These are phyloP conservation scores for Sporothrix humicola DNA, from an alignment of 2,329 filamentous ascomycete genomes.

Conservation along the genomic window DNA sequence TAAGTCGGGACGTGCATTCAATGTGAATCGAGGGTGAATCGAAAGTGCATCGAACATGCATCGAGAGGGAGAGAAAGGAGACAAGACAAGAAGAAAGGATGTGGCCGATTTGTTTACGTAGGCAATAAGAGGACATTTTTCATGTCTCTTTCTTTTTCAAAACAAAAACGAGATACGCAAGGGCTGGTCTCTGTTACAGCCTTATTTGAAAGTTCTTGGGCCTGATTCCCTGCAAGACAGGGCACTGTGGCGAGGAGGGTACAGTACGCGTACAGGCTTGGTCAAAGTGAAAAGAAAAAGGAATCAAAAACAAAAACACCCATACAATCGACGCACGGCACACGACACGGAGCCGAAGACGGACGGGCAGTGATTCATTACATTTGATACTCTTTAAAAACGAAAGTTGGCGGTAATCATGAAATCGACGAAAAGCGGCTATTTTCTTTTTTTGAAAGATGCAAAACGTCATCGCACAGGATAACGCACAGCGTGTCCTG, in stretches of 20 bases:
- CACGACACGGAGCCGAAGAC: not conserved
- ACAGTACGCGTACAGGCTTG: too few species aligned
- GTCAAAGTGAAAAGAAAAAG: not conserved
- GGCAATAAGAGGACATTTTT: not conserved
- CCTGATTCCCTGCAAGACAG: not conserved
- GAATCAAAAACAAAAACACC: not conserved
- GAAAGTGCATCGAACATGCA: not conserved
- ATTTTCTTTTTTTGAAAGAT: not conserved
- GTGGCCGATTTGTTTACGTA: not conserved
- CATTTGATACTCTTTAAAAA: too few species aligned
- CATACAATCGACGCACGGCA: not conserved
- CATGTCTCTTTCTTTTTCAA: not conserved
- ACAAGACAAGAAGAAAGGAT: not conserved
- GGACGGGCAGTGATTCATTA: not conserved
- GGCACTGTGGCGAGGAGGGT: not conserved
- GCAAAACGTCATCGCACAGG: slow-evolving; percentile 17
- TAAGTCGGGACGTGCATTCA: not conserved
- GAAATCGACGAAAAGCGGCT: not conserved
- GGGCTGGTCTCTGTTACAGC: not conserved
- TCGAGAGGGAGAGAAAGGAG: not conserved
- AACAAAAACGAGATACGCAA: slow-evolving; percentile 8
- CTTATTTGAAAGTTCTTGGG: not conserved
- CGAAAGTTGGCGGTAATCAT: not conserved
- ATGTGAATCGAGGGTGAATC: too few species aligned
- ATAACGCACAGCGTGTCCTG: not conserved